A percentile compares a stretch with the other conserved stretches of the same genome.
phyloP scores from a whole-genome alignment of 2,329 filamentous ascomycete genomes.

The Dactylella cylindrospora region DNA sequence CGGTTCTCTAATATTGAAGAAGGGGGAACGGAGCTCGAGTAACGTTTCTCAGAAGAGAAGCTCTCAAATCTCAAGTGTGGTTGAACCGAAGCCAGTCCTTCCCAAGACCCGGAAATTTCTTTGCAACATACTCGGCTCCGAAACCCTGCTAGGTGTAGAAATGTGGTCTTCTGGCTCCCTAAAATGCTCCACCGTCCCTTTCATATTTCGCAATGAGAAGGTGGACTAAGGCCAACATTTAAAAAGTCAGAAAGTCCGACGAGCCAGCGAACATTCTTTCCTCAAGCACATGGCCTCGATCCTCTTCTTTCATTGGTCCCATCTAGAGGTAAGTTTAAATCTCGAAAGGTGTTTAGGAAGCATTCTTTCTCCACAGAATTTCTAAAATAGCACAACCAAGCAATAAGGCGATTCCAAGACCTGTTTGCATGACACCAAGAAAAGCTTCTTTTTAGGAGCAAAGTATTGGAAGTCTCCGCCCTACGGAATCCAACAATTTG shows the following conservation, averaged over 20 bases:
- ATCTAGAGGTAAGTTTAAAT: neutral
- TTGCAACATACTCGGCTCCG: slow-evolving; percentile 26
- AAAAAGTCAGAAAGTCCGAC: slow-evolving; percentile 20
- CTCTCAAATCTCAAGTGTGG: neutral
- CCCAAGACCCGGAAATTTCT: slow-evolving; percentile 34
- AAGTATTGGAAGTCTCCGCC: slow-evolving; percentile 25
- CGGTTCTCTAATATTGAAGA: neutral
- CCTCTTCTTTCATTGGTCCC: slow-evolving; percentile 22
- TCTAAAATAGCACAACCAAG: slow-evolving; percentile 35
- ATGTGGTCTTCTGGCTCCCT: no score
- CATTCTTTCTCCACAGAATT: slow-evolving; percentile 7
- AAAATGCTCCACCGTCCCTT: slow-evolving; percentile 7
- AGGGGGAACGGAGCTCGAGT: slow-evolving; percentile 14
- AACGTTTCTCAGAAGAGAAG: slow-evolving; percentile 10
- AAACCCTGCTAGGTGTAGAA: slow-evolving; percentile 18
- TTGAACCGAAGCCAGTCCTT: neutral
- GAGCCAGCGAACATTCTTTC: neutral
- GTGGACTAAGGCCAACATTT: slow-evolving; percentile 17
- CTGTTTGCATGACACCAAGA: slow-evolving; percentile 5
- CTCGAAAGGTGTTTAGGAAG: slow-evolving; percentile 4
- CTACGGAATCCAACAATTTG: slow-evolving; percentile 25
- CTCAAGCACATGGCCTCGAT: slow-evolving; percentile 24
- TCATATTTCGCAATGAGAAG: slow-evolving; percentile 39
- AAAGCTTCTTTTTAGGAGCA: slow-evolving; percentile 23
- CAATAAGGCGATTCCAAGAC: slow-evolving; percentile 35